Conservation (phyloP, 805 yeast genomes). For the Saccharomycopsis sp. region DNA sequence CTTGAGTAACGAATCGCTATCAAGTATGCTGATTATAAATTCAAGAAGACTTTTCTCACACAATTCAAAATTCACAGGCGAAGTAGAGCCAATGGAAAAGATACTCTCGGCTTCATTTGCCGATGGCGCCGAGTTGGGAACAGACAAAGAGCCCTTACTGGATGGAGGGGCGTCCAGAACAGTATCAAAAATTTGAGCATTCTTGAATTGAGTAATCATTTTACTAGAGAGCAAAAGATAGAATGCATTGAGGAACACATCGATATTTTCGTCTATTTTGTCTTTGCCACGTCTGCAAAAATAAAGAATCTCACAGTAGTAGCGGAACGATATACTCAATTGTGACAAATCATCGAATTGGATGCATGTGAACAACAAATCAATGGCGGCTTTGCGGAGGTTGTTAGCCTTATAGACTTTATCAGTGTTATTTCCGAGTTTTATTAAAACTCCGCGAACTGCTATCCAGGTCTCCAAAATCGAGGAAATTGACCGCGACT, state of each 20-base stretch:
- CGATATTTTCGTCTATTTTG: slow-evolving; percentile 11
- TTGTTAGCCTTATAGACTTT: slow-evolving; percentile 6
- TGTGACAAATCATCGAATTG: slow-evolving; percentile 19
- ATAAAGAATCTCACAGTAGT: slow-evolving; percentile 15
- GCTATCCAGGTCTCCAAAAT: slow-evolving; percentile 21
- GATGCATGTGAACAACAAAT: slow-evolving; percentile 18
- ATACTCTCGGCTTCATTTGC: background rate
- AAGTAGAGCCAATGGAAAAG: background rate
- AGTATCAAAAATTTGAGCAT: slow-evolving; percentile 1
- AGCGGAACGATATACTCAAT: slow-evolving; percentile 12
- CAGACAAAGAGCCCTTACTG: background rate
- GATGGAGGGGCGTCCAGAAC: background rate
- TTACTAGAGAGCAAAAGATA: slow-evolving; percentile 12
- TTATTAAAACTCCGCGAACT: slow-evolving; percentile 10
- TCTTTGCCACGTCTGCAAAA: slow-evolving; percentile 13
- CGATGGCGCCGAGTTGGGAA: background rate
- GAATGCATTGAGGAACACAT: slow-evolving; percentile 16
- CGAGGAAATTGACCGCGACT: slow-evolving; percentile 17
- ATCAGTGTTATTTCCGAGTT: slow-evolving; percentile 7
- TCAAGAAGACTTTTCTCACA: slow-evolving; percentile 1
- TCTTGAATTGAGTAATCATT: slow-evolving; percentile 10
- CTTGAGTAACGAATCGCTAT: background rate
- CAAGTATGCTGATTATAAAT: background rate
- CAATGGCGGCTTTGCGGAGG: slow-evolving; percentile 16
- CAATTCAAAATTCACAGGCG: background rate